Evolutionary conservation across 352 stramenopile genomes (phyloP), one percentile per base, ranked within the genome.

Genomic region (Achlya hypogyna): DNA sequence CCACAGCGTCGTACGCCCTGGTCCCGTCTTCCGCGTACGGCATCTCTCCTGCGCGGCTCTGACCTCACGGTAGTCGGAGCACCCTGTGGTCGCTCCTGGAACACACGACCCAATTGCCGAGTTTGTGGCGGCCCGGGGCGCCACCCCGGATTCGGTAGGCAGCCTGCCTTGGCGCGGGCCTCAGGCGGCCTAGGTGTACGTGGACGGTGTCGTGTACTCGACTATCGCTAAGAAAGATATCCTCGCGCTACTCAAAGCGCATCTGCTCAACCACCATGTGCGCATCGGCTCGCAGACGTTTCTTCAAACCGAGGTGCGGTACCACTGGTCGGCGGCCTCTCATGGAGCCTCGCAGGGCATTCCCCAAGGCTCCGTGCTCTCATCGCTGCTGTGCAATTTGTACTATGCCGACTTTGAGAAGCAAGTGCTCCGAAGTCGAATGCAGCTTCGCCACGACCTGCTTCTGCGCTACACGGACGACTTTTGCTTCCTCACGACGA

Each of bases 401-500:
- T 93, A 91, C 67, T 91, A 88, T 49, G 82, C 79, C 16, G 71
- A 90, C 53, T 91, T 89, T 47, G 84, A 93, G 71, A 72, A 78
- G 3, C 74, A 78, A 43, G 67, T 90, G 29, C 65, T 91, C 5
- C 72, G 69, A 25, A 83, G 83, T 27, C 63, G 62, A 18, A 59
- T 90, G 28, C 66, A 75, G 0, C 60, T 74, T 51, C 47, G 65
- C 6, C 68, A 90, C 51, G 81, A 93, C 66, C 59, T 78, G 29
- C 40, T 91, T 22, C 74, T 93, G 51, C 77, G 84, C 10, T 91
- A 89, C 69, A 91, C 80, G 0, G 84, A 93, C 49, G 84, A 93
- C 35, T 93, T 89, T 63, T 71, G 91, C 29, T 88, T 84, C 62
- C 63, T 89, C 27, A 87, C 77, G 28, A 80, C 78, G 5, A 75